These are phyloP conservation scores for Neocatenulostroma microsporum DNA, from an alignment of 2,329 filamentous ascomycete genomes.

Conservation along the genomic window DNA sequence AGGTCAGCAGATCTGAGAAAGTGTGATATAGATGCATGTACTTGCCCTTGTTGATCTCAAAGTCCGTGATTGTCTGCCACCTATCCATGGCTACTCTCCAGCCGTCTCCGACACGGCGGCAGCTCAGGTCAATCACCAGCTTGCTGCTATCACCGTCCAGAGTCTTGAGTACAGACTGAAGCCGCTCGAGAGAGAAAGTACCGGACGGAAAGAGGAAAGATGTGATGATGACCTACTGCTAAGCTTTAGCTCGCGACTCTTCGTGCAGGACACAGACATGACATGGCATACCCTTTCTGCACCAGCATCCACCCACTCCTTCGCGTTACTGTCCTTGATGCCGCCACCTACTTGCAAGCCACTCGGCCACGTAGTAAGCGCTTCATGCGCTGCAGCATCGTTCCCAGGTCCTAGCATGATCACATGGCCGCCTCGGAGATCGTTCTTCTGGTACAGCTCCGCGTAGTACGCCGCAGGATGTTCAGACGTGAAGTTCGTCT, in stretches of 20 bases:
- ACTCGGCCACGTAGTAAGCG: constrained; percentile 68
- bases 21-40: neutral
- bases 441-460: constrained; percentile 67
- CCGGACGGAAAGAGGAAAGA: constrained; percentile 86
- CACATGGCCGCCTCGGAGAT: constrained; percentile 74
- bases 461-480: constrained; percentile 78
- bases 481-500: constrained; percentile 87
- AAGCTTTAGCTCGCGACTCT: constrained; percentile 13
- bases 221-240: constrained; percentile 82
- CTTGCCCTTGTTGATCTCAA: constrained; percentile 80
- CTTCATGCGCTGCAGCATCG: constrained; percentile 67
- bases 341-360: constrained; percentile 90
- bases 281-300: constrained; percentile 72
- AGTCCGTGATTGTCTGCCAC: constrained; percentile 96
- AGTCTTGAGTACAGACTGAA: constrained; percentile 64
- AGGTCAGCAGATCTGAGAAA: constrained; percentile 2
- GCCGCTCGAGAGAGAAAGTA: constrained; percentile 67
- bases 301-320: constrained; percentile 75
- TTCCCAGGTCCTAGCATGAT: constrained; percentile 95
- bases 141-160: constrained; percentile 68
- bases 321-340: constrained; percentile 77
- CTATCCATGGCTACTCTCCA: constrained; percentile 99
- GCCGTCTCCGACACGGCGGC: constrained; percentile 62
- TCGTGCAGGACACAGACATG: no score
- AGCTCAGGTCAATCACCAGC: constrained; percentile 92